phyloP scores from a whole-genome alignment of 805 yeast species.

The Zygoascus tannicola region DNA sequence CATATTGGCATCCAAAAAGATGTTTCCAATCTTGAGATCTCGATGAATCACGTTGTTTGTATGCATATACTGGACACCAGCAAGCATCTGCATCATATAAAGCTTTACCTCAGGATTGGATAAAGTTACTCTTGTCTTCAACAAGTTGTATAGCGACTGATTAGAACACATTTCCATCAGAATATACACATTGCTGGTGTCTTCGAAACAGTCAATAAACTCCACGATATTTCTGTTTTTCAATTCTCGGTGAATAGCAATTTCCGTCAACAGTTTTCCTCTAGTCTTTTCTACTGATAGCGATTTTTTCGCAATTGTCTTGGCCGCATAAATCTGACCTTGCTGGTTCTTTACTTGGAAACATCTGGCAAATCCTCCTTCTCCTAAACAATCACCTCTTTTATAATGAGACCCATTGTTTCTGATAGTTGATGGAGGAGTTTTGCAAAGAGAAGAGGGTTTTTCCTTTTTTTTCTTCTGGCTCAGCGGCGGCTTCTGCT shows the following conservation, averaged over 20 bases:
- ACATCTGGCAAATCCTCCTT: conserved; percentile 98
- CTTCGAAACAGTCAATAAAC: conserved; percentile 95
- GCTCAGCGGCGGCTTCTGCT: conserved; percentile 1
- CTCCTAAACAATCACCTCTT: conserved; percentile 86
- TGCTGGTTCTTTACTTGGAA: conserved; percentile 86
- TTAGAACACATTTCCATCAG: conserved; percentile 90
- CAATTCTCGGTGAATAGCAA: conserved; percentile 87
- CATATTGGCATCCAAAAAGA: conserved; percentile 89
- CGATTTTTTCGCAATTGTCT: conserved; percentile 94
- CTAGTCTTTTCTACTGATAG: conserved; percentile 85
- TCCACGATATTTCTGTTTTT: conserved; percentile 83
- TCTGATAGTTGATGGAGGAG: conserved; percentile 91
- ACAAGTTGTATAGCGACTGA: conserved; percentile 86
- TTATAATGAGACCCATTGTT: conserved; percentile 86
- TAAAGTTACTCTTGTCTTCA: conserved; percentile 73
- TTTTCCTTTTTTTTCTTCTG: conserved; percentile 69
- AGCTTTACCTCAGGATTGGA: conserved; percentile 87
- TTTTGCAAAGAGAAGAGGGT: conserved; percentile 81
- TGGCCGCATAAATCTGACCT: conserved; percentile 88
- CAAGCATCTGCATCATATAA: conserved; percentile 85
- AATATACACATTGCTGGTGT: conserved; percentile 87
- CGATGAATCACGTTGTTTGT: conserved; percentile 88
- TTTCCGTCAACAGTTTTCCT: conserved; percentile 70
- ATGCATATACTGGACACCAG: conserved; percentile 90
- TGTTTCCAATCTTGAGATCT: conserved; percentile 91